Base-by-base conservation (phyloP, 2,329 filamentous ascomycete species). In the Pseudogymnoascus sp. region DNA sequence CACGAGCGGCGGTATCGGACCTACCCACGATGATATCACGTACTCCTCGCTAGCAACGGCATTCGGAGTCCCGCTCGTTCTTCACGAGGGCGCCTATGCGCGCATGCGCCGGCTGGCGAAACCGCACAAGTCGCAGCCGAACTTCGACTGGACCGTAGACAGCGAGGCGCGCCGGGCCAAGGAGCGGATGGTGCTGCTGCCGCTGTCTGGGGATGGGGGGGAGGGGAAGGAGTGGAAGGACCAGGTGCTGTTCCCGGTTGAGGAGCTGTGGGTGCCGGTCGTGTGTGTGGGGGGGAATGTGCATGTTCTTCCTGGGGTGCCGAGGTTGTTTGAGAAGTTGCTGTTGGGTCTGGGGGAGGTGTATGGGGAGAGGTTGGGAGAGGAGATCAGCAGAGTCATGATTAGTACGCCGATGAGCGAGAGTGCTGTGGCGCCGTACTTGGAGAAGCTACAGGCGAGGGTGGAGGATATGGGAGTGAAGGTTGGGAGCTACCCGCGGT, bases 21-120 rank as follows among this genome's bases (percentile, higher is more conserved):
- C 94, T 67, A 97, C 93, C 63, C 93, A 97, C 79, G 94, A 99
- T 75, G 94, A 99, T 73, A 97, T 97, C 69, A 97, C 94, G 25
- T 99, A 99, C 77, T 82, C 90, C 72, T 93, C 91, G 40, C 95
- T 99, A 73, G 92, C 91, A 67, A 92, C 91, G 73, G 94, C 92
- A 6, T 97, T 97, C 74, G 77, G 80, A 47, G 80, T 97, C 6
- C 84, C 87, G 12, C 79, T 97, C 16, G 83, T 87, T 68, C 82
- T 96, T 28, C 91, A 97, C 78, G 78, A 90, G 47, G 84, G 85
- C 64, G 87, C 92, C 0, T 89, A 88, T 69, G 82, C 85, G 67
- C 86, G 88, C 72, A 97, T 97, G 94, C 92, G 90, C 77, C 81
- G 78, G 65, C 81, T 96, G 7, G 91, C 88, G 31, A 89, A 86